These are phyloP conservation scores for Alternaria solani DNA, from an alignment of 2,329 filamentous ascomycete species.

Conservation along the genomic window DNA sequence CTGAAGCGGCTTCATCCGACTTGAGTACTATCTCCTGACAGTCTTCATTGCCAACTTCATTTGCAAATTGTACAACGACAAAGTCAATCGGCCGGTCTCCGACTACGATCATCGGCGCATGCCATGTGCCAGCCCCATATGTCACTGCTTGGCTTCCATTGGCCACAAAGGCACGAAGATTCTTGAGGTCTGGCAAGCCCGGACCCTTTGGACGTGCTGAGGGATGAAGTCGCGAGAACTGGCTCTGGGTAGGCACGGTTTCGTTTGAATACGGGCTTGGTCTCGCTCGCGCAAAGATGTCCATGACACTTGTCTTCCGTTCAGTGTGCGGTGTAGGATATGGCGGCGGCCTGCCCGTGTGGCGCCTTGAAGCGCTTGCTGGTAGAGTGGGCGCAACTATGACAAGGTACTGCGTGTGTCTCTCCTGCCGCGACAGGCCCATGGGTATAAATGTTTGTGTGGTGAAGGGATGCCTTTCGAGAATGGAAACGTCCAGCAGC, in stretches of 20 bases:
- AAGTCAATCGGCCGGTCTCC: slow-evolving; percentile 79
- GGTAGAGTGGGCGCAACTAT: slow-evolving; percentile 83
- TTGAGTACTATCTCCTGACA: slow-evolving; percentile 76
- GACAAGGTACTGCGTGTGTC: slow-evolving; percentile 73
- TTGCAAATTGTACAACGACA: slow-evolving; percentile 83
- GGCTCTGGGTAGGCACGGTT: slow-evolving; percentile 47
- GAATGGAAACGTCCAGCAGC: slow-evolving; percentile 72
- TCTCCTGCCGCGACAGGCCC: slow-evolving; percentile 60
- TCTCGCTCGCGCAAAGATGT: slow-evolving; percentile 54
- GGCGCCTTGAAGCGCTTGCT: slow-evolving; percentile 46
- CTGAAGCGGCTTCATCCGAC: slow-evolving; percentile 35
- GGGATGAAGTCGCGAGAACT: slow-evolving; percentile 39
- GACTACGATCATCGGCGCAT: slow-evolving; percentile 93
- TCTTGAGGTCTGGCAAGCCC: slow-evolving; percentile 75
- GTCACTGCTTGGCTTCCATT: slow-evolving; percentile 83
- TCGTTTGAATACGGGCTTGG: slow-evolving; percentile 62
- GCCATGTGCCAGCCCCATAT: slow-evolving; percentile 91
- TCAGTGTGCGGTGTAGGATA: slow-evolving; percentile 53
- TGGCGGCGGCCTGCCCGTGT: slow-evolving; percentile 45
- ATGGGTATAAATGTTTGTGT: slow-evolving; percentile 92
- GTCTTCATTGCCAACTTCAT: slow-evolving; percentile 82
- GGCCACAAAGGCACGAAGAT: slow-evolving; percentile 80
- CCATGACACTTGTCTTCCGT: slow-evolving; percentile 40
- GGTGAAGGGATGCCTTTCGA: slow-evolving; percentile 93
- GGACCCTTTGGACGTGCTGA: slow-evolving; percentile 53